These are phyloP conservation scores for Leishmania turanica DNA, from an alignment of 208 protist genomes.

Conservation along the genomic window DNA sequence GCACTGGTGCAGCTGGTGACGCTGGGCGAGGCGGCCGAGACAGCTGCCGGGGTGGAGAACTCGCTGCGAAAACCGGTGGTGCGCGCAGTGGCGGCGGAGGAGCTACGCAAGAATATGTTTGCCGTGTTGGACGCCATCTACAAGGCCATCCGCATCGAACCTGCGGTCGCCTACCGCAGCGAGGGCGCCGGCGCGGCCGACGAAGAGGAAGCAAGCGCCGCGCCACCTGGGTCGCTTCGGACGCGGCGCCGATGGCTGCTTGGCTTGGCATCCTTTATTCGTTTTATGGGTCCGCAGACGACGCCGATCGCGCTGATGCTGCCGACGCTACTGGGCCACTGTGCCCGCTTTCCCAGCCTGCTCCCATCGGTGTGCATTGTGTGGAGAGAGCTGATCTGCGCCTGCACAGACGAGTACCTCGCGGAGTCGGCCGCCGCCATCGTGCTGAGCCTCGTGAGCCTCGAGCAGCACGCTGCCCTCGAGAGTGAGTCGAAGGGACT, in stretches of 20 bases:
- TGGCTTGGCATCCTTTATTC: slow-evolving; percentile 61
- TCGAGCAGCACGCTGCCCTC: slow-evolving; percentile 47
- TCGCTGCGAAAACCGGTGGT: slow-evolving; percentile 27
- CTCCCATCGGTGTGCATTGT: slow-evolving; percentile 54
- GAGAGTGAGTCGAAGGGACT: slow-evolving; percentile 27
- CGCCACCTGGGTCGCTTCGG: slow-evolving; percentile 24
- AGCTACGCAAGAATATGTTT: slow-evolving; percentile 40
- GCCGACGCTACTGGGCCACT: slow-evolving; percentile 68
- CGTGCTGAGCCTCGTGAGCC: slow-evolving; percentile 68
- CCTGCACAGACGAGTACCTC: slow-evolving; percentile 71
- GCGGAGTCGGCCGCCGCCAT: slow-evolving; percentile 68
- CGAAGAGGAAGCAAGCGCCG: not conserved
- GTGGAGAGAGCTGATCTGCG: slow-evolving; percentile 62
- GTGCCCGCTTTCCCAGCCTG: slow-evolving; percentile 33
- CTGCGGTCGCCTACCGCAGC: slow-evolving; percentile 11
- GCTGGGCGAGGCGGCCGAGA: slow-evolving; percentile 39
- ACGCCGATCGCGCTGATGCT: slow-evolving; percentile 84
- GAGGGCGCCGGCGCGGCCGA: not conserved
- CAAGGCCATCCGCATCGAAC: slow-evolving; percentile 43
- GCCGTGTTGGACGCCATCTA: slow-evolving; percentile 40
- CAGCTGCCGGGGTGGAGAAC: slow-evolving; percentile 17
- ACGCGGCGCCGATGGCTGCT: slow-evolving; percentile 72
- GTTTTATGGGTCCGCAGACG: slow-evolving; percentile 63
- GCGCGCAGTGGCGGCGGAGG: slow-evolving; percentile 27
- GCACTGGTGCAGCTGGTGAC: slow-evolving; percentile 46